These are phyloP conservation scores for Arthrinium puccinioides DNA, from an alignment of 2,329 filamentous ascomycete genomes.

Conservation along the genomic window DNA sequence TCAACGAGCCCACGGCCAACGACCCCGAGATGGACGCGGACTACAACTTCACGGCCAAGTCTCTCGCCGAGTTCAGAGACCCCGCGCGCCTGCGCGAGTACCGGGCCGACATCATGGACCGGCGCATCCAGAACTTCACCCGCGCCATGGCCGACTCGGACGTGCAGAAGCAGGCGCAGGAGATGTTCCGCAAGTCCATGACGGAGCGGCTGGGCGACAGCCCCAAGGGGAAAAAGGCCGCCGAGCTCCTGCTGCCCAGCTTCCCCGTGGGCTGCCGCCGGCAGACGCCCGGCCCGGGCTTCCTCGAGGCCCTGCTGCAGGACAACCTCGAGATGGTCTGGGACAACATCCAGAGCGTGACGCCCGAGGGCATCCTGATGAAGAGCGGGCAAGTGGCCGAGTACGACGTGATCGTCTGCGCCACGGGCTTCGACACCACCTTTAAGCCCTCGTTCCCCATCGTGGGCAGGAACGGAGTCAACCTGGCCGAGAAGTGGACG, in stretches of 20 bases:
- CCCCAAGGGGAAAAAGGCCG: slow-evolving; percentile 28
- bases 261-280: slow-evolving; percentile 19
- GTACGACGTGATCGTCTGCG: slow-evolving; percentile 24
- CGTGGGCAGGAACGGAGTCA: slow-evolving; percentile 34
- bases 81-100: slow-evolving; percentile 5
- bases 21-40: no score
- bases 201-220: slow-evolving; percentile 32
- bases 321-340: slow-evolving; percentile 16
- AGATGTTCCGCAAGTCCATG: slow-evolving; percentile 29
- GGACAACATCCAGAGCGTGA: slow-evolving; percentile 14
- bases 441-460: slow-evolving; percentile 30
- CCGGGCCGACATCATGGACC: slow-evolving; percentile 19
- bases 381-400: slow-evolving; percentile 16
- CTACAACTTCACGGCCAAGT: background rate
- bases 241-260: slow-evolving; percentile 27
- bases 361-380: slow-evolving; percentile 16
- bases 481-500: slow-evolving; percentile 43
- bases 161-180: slow-evolving; percentile 25
- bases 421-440: slow-evolving; percentile 21
- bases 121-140: slow-evolving; percentile 8
- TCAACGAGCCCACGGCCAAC: slow-evolving; percentile 19
- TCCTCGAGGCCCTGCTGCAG: slow-evolving; percentile 19
- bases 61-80: background rate
- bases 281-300: slow-evolving; percentile 22
- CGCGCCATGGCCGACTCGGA: slow-evolving; percentile 25